Percentiles rank a stretch among this genome's conserved stretches.
These are phyloP conservation scores for Penicillium coprophilum DNA, from an alignment of 495 filamentous ascomycete species.

Conservation along the genomic window DNA sequence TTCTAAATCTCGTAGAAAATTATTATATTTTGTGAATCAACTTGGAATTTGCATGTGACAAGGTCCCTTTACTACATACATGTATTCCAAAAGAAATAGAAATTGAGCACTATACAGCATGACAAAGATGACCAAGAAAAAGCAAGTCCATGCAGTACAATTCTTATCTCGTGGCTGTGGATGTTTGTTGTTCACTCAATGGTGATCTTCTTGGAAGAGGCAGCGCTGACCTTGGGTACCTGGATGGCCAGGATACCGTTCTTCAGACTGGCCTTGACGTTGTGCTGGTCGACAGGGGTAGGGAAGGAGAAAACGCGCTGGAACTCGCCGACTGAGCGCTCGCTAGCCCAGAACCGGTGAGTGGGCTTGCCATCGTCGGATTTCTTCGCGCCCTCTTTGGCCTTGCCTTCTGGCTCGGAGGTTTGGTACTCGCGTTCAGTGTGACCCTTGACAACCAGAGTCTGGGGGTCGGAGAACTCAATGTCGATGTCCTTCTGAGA, in stretches of 20 bases:
- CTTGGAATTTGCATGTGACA: conserved; percentile 2
- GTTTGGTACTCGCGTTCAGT: conserved; percentile 47
- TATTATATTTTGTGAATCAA: neutral
- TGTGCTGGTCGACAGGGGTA: conserved; percentile 69
- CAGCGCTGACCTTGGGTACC: conserved; percentile 75
- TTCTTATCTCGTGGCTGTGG: neutral
- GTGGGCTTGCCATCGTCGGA: conserved; percentile 26
- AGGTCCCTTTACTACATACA: neutral
- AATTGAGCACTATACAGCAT: neutral
- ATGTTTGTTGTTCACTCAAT: conserved; percentile 51
- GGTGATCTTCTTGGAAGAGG: conserved; percentile 53
- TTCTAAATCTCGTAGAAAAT: neutral
- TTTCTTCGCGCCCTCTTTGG: conserved; percentile 37
- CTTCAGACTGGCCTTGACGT: conserved; percentile 72
- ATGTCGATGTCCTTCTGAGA: conserved; percentile 77
- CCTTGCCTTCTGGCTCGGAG: conserved; percentile 54
- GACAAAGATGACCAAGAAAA: neutral
- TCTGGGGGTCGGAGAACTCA: conserved; percentile 81
- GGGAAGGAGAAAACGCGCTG: conserved; percentile 81
- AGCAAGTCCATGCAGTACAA: neutral
- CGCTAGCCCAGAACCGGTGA: conserved; percentile 76
- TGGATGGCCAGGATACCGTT: conserved; percentile 73
- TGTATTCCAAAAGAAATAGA: neutral
- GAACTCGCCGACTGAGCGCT: conserved; percentile 84
- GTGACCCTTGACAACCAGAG: conserved; percentile 71